Conservation (phyloP, 1,284 basidiomycete genomes). For the Puccinia polysora region DNA sequence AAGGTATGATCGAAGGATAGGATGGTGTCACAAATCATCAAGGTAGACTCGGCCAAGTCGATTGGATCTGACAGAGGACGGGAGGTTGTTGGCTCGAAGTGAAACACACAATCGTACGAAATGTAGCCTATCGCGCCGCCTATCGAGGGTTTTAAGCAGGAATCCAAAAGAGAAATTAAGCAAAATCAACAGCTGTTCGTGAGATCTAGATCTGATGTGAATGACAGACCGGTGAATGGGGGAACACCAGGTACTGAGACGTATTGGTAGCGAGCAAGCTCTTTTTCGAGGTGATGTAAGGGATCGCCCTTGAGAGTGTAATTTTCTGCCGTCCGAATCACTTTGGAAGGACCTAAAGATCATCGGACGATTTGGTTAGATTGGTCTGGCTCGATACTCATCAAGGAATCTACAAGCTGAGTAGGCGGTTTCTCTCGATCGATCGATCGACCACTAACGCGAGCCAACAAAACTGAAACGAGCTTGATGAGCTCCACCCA, state of each 20-base stretch:
- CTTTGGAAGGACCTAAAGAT: constrained; percentile 90
- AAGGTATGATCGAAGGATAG: constrained; percentile 96
- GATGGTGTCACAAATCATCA: constrained; percentile 92
- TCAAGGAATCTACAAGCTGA: no score
- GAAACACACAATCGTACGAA: constrained; percentile 88
- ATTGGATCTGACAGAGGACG: constrained; percentile 71
- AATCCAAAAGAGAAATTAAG: not conserved
- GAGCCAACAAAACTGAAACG: constrained; percentile 95
- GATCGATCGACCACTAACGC: constrained; percentile 59
- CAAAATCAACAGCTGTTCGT: no score
- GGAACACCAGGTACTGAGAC: constrained; percentile 83
- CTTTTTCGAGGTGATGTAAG: constrained; percentile 73
- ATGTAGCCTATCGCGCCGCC: constrained; percentile 98
- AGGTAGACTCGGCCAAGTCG: constrained; percentile 85
- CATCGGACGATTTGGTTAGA: no score
- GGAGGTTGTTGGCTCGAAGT: constrained; percentile 67
- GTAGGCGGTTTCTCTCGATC: not conserved
- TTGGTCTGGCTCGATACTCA: no score
- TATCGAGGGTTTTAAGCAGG: not conserved
- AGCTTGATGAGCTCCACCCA: constrained; percentile 82
- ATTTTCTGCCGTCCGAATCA: constrained; percentile 79
- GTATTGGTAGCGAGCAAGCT: constrained; percentile 80
- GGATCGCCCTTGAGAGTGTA: constrained; percentile 84
- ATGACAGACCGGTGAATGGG: constrained; percentile 69
- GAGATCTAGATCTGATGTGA: not conserved